Conservation (phyloP, 371 early-diverging fungal species). For the Lichtheimia hyalospora region DNA sequence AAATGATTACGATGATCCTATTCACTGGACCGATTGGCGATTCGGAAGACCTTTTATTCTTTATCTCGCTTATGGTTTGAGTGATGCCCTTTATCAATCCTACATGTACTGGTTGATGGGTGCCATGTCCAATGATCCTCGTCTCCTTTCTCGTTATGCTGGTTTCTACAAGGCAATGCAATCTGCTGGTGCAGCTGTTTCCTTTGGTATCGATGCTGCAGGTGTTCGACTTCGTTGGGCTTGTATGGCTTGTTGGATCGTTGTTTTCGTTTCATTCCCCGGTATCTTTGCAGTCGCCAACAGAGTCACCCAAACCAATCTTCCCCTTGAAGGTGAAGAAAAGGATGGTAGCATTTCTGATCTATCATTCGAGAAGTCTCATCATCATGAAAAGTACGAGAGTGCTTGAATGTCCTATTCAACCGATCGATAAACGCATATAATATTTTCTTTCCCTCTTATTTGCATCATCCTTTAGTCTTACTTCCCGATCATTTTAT, state of each 20-base stretch:
- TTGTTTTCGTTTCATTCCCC: conserved; percentile 37
- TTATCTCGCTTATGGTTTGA: conserved; percentile 65
- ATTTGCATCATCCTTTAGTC: too few relatives aligned
- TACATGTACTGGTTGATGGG: conserved; percentile 82
- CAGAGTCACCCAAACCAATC: conserved; percentile 27
- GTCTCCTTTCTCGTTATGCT: conserved; percentile 67
- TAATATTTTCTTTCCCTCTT: too few relatives aligned
- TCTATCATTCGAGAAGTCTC: neutral
- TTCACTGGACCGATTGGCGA: conserved; percentile 23
- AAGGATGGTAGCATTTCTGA: neutral
- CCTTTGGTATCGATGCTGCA: conserved; percentile 41
- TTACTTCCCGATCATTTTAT: too few relatives aligned
- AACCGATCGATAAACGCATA: too few relatives aligned
- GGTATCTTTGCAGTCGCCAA: conserved; percentile 29
- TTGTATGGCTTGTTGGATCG: conserved; percentile 34
- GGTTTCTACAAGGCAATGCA: conserved; percentile 75
- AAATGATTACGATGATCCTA: conserved; percentile 22
- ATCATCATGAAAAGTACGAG: conserved; percentile 11
- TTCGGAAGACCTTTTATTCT: conserved; percentile 64
- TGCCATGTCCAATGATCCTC: conserved; percentile 70
- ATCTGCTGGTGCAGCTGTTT: conserved; percentile 46
- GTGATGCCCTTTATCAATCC: conserved; percentile 72
- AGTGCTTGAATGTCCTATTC: too few relatives aligned
- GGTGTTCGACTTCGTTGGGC: conserved; percentile 30
- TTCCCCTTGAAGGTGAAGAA: conserved; percentile 7